Percentiles rank a stretch among this genome's conserved stretches.
These are phyloP conservation scores for Cyclostephanos invisitatus DNA, from an alignment of 108 stramenopile genomes.

Conservation along the genomic window DNA sequence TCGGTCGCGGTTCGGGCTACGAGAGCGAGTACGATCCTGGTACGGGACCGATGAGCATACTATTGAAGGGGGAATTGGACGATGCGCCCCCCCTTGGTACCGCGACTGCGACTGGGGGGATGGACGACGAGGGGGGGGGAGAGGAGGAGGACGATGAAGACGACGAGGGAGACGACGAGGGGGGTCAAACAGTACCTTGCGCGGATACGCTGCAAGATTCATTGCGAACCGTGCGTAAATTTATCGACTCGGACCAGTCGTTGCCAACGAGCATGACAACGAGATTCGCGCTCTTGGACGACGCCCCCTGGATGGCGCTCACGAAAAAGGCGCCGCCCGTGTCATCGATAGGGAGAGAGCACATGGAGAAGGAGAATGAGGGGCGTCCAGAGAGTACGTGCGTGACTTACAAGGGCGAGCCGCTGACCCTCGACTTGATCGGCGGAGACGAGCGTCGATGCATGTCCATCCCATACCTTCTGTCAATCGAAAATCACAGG, in stretches of 20 bases:
- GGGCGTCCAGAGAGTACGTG: slow-evolving; percentile 23
- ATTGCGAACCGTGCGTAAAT: slow-evolving; percentile 49
- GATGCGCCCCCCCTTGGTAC: slow-evolving; percentile 27
- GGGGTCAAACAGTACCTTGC: slow-evolving; percentile 57
- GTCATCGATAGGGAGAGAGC: slow-evolving; percentile 12
- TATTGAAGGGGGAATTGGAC: slow-evolving; percentile 61
- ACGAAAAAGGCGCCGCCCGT: slow-evolving; percentile 9
- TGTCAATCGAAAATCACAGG: slow-evolving; percentile 27
- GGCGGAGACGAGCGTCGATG: slow-evolving; percentile 48
- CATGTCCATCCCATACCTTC: slow-evolving; percentile 50
- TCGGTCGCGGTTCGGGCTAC: slow-evolving; percentile 28
- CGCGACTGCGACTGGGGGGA: slow-evolving; percentile 53
- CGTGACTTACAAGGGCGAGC: slow-evolving; percentile 41
- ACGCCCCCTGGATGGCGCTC: slow-evolving; percentile 78
- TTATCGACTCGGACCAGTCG: slow-evolving; percentile 26
- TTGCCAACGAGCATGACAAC: slow-evolving; percentile 20
- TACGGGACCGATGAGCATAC: slow-evolving; percentile 54
- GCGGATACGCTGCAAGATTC: slow-evolving; percentile 84
- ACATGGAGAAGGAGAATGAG: slow-evolving; percentile 14
- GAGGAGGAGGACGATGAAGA: slow-evolving; percentile 67
- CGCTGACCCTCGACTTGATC: slow-evolving; percentile 50
- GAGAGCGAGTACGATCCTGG: slow-evolving; percentile 75
- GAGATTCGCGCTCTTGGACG: slow-evolving; percentile 57
- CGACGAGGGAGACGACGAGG: slow-evolving; percentile 65
- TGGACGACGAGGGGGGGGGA: slow-evolving; percentile 61